Evolutionary conservation across 2,329 filamentous ascomycete species (phyloP), one percentile per base, ranked within the genome.

Genomic region (Tolypocladium tropicale): DNA sequence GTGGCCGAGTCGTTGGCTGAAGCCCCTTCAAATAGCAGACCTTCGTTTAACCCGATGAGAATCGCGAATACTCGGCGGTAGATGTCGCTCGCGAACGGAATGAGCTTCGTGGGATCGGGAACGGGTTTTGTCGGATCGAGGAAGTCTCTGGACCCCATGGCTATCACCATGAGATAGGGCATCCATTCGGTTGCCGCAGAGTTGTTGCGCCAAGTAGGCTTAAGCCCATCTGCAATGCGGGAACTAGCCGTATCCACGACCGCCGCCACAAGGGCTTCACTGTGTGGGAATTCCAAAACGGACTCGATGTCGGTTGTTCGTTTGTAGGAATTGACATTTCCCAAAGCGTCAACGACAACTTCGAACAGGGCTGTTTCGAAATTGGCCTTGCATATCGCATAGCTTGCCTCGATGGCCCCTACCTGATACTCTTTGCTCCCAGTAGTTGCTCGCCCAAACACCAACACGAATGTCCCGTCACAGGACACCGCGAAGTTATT

Each of bases 151-250:
- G 59, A 63, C 2, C 74, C 72, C 0, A 52, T 61, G 0, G 54
- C 28, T 0, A 67, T 43, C 1, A 63, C 62, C 0, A 79, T 59
- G n/a, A 83, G 69, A 34, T 80, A 75, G 52, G 75, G 78, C 33
- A 77, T 63, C 67, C 74, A 80, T 43, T 33, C n/a, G 4, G 10
- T 21, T 14, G 39, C 16, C 12, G 16, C 3, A 25, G 39, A 23
- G 7, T 43, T 11, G 10, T 14, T 43, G 10, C 14, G 39, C 21
- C 39, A 43, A 4, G 5, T 6, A 14, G 36, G 2, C 16, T n/a
- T 6, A 6, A 18, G 4, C 21, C 11, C 2, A 2, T 23, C 2
- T 23, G 39, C 4, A 2, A 43, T 9, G 2, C 6, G 21, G 12
- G 1, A 1, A 43, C 21, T 25, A 2, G 21, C 10, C 3, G 2